These are phyloP conservation scores for Corylus heterophylla DNA, from an alignment of 306 rosid genomes.

Conservation along the genomic window DNA sequence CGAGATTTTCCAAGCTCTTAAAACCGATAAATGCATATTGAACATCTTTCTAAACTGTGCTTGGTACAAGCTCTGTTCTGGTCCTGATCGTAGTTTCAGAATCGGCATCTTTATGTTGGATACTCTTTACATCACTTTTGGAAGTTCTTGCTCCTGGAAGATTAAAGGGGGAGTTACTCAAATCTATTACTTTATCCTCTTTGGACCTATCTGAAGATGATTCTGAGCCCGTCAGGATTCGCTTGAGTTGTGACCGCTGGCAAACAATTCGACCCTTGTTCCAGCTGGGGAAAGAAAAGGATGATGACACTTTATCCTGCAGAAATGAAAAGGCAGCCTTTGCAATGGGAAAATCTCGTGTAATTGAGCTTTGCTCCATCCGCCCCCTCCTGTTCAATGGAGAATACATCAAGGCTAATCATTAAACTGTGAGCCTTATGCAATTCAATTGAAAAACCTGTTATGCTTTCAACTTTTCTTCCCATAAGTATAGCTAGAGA, in stretches of 20 bases:
- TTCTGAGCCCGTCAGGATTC: conserved; percentile 53
- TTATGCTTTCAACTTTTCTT: neutral
- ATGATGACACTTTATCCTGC: conserved; percentile 57
- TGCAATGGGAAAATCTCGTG: conserved; percentile 63
- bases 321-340: conserved; percentile 78
- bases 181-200: conserved; percentile 46
- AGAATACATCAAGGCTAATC: conserved; percentile 32
- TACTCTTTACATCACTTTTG: conserved; percentile 41
- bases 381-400: conserved; percentile 67
- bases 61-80: conserved; percentile 68
- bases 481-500: neutral
- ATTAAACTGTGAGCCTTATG: neutral
- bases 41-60: conserved; percentile 53
- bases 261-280: conserved; percentile 90
- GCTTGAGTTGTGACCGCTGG: conserved; percentile 74
- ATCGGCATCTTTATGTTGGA: conserved; percentile 45
- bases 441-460: neutral
- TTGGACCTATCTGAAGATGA: conserved; percentile 49
- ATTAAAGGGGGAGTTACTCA: conserved; percentile 54
- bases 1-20: conserved; percentile 15
- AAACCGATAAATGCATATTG: conserved; percentile 32
- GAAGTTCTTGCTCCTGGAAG: conserved; percentile 45
- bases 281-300: conserved; percentile 75
- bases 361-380: conserved; percentile 59
- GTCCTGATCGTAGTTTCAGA: conserved; percentile 50